Conservation (phyloP, 805 yeast species). For the Saturnispora diversa region DNA sequence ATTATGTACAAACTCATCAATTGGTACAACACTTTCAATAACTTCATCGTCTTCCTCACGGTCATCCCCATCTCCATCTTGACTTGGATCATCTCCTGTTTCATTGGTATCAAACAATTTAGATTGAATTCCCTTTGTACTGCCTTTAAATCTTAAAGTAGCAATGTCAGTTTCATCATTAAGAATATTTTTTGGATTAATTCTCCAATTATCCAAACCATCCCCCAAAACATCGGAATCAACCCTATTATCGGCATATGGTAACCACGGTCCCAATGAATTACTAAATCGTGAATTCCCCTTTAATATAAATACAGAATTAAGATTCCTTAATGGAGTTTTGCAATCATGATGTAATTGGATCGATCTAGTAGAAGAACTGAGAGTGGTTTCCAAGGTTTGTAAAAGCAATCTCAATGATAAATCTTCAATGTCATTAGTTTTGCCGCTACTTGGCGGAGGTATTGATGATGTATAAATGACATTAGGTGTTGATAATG, state of each 20-base stretch:
- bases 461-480: conserved; percentile 39
- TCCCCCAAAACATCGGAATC: conserved; percentile 58
- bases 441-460: neutral
- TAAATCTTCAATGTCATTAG: conserved; percentile 31
- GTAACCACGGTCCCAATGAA: conserved; percentile 64
- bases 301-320: conserved; percentile 47
- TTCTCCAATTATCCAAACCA: conserved; percentile 33
- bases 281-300: conserved; percentile 57
- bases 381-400: conserved; percentile 40
- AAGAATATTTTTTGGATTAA: conserved; percentile 26
- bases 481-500: conserved; percentile 56
- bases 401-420: conserved; percentile 51
- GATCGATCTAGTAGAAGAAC: conserved; percentile 28
- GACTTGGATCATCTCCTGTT: neutral
- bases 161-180: conserved; percentile 31
- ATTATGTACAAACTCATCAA: conserved; percentile 42
- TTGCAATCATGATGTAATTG: conserved; percentile 32
- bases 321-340: conserved; percentile 38
- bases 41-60: conserved; percentile 13
- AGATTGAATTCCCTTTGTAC: conserved; percentile 32
- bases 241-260: conserved; percentile 59
- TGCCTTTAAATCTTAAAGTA: conserved; percentile 56
- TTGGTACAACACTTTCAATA: conserved; percentile 45
- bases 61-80: conserved; percentile 5
- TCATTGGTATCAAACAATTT: conserved; percentile 12